Base-by-base conservation (phyloP, 2,329 filamentous ascomycete genomes). In the Fusarium brevicatenulatum region DNA sequence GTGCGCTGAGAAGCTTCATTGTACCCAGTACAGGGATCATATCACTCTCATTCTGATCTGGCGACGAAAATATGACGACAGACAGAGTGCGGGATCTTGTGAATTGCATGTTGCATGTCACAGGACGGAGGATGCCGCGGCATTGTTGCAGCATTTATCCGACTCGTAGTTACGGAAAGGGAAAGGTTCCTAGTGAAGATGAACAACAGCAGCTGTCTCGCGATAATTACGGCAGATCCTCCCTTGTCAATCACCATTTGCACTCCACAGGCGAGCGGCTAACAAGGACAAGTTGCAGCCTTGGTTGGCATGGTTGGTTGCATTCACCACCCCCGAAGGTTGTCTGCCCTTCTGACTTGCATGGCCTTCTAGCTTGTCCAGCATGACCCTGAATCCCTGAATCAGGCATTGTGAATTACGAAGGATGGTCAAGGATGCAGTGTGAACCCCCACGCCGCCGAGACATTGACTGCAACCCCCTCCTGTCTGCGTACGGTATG, bases 311-410 rank as follows among this genome's bases (percentile, higher is more conserved):
- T 40, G 42, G 32, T 39, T 50, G 52, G 64, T 69, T 37, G 40
- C 46, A 70, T 49, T 52, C 40, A 69, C 40, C 66, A 74, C 68
- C 54, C 73, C 74, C 57, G 46, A 63, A 75, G 68, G 63, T 59
- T 59, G 72, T 74, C 73, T 76, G 72, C 64, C 65, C 63, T 77
- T 76, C 73, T 76, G 72, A 77, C 74, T 75, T 77, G 75, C 74
- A 76, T 77, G 70, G 74, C 59, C 68, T 73, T 70, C 39, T 65
- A 65, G 66, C 39, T 40, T 59, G 66, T 42, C 43, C 50, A 46
- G 70, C 71, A 73, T 73, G 67, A 68, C 65, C 68, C 50, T 65
- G 47, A 68, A 68, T 76, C 68, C 70, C 72, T 77, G 72, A 75
- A 59, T 71, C 71, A 74, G 66, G 64, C 60, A 74, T 63, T 66